phyloP scores from a whole-genome alignment of 768 basidiomycete species.

The Tricholoma furcatifolium region DNA sequence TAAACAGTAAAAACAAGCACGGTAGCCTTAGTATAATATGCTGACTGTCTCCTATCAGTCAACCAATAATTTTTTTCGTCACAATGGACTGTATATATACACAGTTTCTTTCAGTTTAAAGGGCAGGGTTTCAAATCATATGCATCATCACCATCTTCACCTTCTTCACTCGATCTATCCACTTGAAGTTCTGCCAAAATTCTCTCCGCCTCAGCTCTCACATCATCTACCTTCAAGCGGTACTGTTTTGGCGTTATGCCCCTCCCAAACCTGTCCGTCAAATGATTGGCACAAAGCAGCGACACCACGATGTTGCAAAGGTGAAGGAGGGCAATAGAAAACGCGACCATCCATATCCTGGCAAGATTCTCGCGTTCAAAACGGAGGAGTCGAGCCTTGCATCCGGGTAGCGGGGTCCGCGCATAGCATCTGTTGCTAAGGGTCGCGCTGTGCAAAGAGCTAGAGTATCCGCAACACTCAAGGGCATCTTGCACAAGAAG shows the following conservation, averaged over 20 bases:
- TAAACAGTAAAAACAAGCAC: too few relatives aligned
- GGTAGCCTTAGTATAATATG: too few relatives aligned
- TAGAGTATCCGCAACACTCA: constrained; percentile 67
- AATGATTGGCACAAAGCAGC: constrained; percentile 69
- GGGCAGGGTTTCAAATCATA: neutral
- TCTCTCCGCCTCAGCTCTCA: constrained; percentile 38
- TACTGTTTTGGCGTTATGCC: constrained; percentile 62
- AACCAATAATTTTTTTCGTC: too few relatives aligned
- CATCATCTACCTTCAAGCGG: constrained; percentile 49
- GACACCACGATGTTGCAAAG: constrained; percentile 57
- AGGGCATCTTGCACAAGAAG: constrained; percentile 60
- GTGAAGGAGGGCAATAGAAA: constrained; percentile 59
- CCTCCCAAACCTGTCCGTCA: constrained; percentile 60
- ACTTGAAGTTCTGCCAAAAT: constrained; percentile 15
- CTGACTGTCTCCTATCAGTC: too few relatives aligned
- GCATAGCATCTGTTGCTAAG: constrained; percentile 60
- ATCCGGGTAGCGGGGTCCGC: constrained; percentile 62
- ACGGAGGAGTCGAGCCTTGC: constrained; percentile 55
- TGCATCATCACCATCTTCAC: too few relatives aligned
- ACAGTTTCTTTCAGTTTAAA: too few relatives aligned
- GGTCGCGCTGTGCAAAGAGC: constrained; percentile 56
- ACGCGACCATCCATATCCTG: constrained; percentile 48
- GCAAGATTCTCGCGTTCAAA: constrained; percentile 52
- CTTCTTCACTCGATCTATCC: neutral
- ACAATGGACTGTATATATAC: too few relatives aligned